Conservation (phyloP, 805 yeast genomes). For the Komagataella ulmi region DNA sequence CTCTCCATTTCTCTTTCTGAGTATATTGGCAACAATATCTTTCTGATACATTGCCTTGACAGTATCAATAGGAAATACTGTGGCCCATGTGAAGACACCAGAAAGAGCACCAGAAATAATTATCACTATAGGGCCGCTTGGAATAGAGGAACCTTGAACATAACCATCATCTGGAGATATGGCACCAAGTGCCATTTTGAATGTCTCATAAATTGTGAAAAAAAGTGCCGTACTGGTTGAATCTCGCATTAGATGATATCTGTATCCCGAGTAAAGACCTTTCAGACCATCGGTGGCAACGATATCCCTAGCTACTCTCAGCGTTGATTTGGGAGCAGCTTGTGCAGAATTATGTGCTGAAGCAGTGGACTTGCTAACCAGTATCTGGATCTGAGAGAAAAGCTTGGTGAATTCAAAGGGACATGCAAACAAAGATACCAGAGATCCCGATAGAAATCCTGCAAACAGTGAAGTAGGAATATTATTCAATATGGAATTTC, state of each 20-base stretch:
- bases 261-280: conserved; percentile 65
- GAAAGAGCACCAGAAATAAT: conserved; percentile 70
- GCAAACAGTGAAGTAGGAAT: conserved; percentile 35
- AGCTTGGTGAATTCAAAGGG: conserved; percentile 81
- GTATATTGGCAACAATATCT: conserved; percentile 57
- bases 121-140: conserved; percentile 27
- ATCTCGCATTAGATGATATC: conserved; percentile 58
- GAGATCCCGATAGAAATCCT: conserved; percentile 57
- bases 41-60: conserved; percentile 64
- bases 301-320: conserved; percentile 37
- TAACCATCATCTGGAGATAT: conserved; percentile 1
- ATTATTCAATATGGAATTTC: conserved; percentile 16
- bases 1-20: conserved; percentile 34
- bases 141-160: conserved; percentile 1
- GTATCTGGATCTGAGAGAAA: conserved; percentile 57
- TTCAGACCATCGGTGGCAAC: conserved; percentile 41
- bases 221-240: conserved; percentile 59
- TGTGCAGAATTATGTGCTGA: conserved; percentile 4
- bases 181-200: conserved; percentile 33
- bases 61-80: conserved; percentile 74
- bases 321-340: conserved; percentile 18
- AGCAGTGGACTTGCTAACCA: conserved; percentile 21
- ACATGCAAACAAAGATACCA: conserved; percentile 53
- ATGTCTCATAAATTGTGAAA: conserved; percentile 63
- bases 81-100: conserved; percentile 63